Base-by-base conservation (phyloP, 2,329 filamentous ascomycete genomes). In the Paracamarosporium sp. region DNA sequence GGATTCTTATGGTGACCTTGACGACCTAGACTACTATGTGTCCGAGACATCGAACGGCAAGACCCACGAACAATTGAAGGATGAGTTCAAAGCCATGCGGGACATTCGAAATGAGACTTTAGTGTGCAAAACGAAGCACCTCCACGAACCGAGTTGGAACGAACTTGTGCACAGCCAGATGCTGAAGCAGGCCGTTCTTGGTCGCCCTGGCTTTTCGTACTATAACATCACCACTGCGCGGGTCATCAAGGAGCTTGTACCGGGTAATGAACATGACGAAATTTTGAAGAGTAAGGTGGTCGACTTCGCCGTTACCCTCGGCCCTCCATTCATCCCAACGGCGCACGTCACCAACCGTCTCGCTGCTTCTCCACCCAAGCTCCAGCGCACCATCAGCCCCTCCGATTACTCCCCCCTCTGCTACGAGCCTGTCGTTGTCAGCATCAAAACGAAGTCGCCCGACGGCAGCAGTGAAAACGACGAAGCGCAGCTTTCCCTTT, bases 201-300 rank as follows among this genome's bases (percentile, higher is more conserved):
- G 53, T 53, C 50, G 48, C 54, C 33, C 54, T 58, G 53, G 53
- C 11, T 60, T 64, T 53, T 59, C 50, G 35, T 64, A 62, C 50
- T 60, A 65, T 50, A 65, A 64, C 47, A 60, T 65, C 47, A 64
- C 63, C 22, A 63, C 61, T 54, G 61, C 59, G 57, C 61, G 59
- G 1, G 50, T 62, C 25, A 60, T 62, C 15, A 63, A 60, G 53
- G 56, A 60, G 33, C 63, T 64, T 63, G 56, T 64, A 51, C 63
- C 56, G 35, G 61, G 48, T 47, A 65, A 65, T 52, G 46, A 65
- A 59, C 62, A 62, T 44, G 56, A 61, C 54, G 61, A 63, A 59
- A 53, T 62, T 61, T 33, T 65, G 28, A 65, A 62, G 56, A n/a
- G 59, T 40, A 66, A 64, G 55, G 64, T 64, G 56, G 61, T 66